phyloP scores from a whole-genome alignment of 768 basidiomycete species.

The Boletus insuetus region DNA sequence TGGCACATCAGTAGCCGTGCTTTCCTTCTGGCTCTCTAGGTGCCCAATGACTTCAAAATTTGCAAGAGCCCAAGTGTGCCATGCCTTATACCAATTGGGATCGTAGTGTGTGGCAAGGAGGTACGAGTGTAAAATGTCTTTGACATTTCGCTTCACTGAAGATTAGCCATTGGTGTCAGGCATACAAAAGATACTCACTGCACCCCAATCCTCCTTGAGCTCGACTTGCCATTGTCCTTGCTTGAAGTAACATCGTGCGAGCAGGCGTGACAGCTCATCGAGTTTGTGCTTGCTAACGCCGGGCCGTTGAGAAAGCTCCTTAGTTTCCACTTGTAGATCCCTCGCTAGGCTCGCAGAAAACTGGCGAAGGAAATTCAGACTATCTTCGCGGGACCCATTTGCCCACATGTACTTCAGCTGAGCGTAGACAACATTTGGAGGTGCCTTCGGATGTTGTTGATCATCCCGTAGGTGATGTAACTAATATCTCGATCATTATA shows the following conservation, averaged over 20 bases:
- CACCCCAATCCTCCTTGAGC: slow-evolving; percentile 74
- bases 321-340: slow-evolving; percentile 66
- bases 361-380: slow-evolving; percentile 75
- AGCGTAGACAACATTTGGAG: slow-evolving; percentile 94
- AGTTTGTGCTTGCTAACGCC: slow-evolving; percentile 58
- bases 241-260: slow-evolving; percentile 97
- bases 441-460: slow-evolving; percentile 64
- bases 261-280: slow-evolving; percentile 71
- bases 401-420: slow-evolving; percentile 98
- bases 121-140: slow-evolving; percentile 83
- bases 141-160: slow-evolving; percentile 60
- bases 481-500: slow-evolving; percentile 19
- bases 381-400: slow-evolving; percentile 71
- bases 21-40: slow-evolving; percentile 65
- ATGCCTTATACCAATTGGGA: slow-evolving; percentile 97
- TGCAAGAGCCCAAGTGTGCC: slow-evolving; percentile 97
- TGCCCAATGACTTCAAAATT: slow-evolving; percentile 92
- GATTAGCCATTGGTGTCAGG: slow-evolving; percentile 9
- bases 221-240: slow-evolving; percentile 92
- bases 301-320: slow-evolving; percentile 48
- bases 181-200: slow-evolving; percentile 46
- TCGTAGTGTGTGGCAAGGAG: slow-evolving; percentile 87
- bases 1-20: slow-evolving; percentile 54
- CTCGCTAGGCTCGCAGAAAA: slow-evolving; percentile 75
- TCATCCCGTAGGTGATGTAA: slow-evolving; percentile 49